Evolutionary conservation across 495 filamentous ascomycete genomes (phyloP), one percentile per base, ranked within the genome.

Genomic region (Penicillium atrosanguineum): DNA sequence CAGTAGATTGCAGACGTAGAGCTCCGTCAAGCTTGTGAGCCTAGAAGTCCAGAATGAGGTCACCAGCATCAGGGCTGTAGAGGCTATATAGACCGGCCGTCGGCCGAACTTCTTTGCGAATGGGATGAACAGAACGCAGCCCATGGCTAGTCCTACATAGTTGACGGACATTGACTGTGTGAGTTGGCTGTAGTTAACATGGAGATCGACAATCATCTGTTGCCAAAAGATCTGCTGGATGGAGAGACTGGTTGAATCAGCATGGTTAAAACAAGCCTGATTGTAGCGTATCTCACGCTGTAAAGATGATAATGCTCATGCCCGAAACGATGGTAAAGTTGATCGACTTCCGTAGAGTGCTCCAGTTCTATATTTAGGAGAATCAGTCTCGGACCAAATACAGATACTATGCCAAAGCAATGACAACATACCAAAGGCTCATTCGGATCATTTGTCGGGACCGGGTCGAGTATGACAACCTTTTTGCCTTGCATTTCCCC

Each of bases 171-270:
- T 65, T 14, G 61, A 49, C 21, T 50, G 58, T 38, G 69, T 70
- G 11, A 72, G 54, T 14, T 70, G 46, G 0, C 39, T 46, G 38
- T 68, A 70, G 3, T 57, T 59, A 6, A 67, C 64, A 3, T 60
- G 2, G 7, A 74, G 44, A 44, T 72, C 69, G 0, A 64, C 26
- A 0, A 63, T 59, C 69, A 73, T 73, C 44, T 66, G 52, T 29
- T 71, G 69, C 69, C 68, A 73, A 44, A 73, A 71, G 12, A 71
- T 64, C 0, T 52, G 6, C 39, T 73, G 68, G 2, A 69, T 64
- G 0, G 61, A 64, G 23, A 73, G 51, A 11, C 69, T 73, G 25
- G 8, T 20, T 18, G n/a, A 52, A 34, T 12, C 23, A 14, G 25
- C 8, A 45, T 9, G 20, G 5, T n/a, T n/a, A n/a, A n/a, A 6